These are phyloP conservation scores for Tricholoma terreum DNA, from an alignment of 768 basidiomycete genomes.

Conservation along the genomic window DNA sequence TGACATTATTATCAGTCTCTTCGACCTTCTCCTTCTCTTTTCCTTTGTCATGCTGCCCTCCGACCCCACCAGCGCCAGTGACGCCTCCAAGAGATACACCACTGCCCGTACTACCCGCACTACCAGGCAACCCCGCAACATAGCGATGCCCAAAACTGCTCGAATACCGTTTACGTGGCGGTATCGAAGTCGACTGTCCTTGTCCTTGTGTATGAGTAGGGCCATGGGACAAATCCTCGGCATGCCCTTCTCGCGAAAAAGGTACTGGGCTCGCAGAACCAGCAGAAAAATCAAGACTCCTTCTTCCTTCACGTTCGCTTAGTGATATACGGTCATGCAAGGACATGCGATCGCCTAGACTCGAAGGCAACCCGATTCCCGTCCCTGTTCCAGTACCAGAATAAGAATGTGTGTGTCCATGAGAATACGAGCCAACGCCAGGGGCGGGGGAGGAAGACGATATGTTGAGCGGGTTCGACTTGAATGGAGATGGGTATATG, in stretches of 20 bases:
- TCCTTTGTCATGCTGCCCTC: constrained; percentile 26
- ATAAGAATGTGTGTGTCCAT: neutral
- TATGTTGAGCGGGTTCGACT: constrained; percentile 26
- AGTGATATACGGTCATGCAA: neutral
- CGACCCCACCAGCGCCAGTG: constrained; percentile 10
- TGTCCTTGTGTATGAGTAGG: too few species aligned
- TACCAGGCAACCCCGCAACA: constrained; percentile 36
- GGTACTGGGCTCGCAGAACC: neutral
- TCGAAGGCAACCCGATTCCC: neutral
- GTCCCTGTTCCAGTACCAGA: neutral
- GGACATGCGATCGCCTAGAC: constrained; percentile 2
- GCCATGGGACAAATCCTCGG: neutral
- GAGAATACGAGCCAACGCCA: constrained; percentile 3
- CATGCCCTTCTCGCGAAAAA: neutral
- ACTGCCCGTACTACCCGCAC: constrained; percentile 30
- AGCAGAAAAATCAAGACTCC: constrained; percentile 4
- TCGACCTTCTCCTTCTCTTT: neutral
- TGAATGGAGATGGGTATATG: constrained; percentile 25
- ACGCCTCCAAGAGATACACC: constrained; percentile 10
- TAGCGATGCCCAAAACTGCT: constrained; percentile 79
- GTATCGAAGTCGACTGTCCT: neutral
- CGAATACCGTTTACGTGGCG: constrained; percentile 61
- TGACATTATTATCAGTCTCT: neutral
- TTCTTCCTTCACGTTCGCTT: constrained; percentile 1
- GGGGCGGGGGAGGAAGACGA: constrained; percentile 10